Percentiles rank a stretch among this genome's conserved stretches.
phyloP scores from a whole-genome alignment of 306 rosid species.

The Glycyrrhiza uralensis region DNA sequence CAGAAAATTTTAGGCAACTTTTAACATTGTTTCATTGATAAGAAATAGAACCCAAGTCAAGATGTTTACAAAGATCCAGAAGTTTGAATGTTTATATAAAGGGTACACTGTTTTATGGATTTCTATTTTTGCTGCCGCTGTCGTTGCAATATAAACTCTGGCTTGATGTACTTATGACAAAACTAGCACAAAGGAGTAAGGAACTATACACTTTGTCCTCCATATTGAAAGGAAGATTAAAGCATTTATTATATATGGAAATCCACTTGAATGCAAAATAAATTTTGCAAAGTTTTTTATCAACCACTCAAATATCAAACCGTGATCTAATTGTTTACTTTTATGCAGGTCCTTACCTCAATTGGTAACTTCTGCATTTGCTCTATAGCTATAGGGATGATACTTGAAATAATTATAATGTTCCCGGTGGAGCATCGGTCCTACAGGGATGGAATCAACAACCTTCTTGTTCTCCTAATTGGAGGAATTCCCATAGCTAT shows the following conservation, averaged over 20 bases:
- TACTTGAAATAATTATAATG: slow-evolving; percentile 86
- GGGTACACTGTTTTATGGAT: neutral
- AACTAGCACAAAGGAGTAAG: neutral
- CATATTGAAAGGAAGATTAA: neutral
- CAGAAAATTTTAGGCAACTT: neutral
- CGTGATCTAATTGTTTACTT: neutral
- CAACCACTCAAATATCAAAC: neutral
- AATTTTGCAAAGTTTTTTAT: neutral
- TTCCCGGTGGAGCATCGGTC: slow-evolving; percentile 72
- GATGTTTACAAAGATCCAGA: neutral
- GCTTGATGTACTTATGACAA: neutral
- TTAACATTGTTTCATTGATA: neutral
- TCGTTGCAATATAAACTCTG: neutral
- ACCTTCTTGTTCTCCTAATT: slow-evolving; percentile 89
- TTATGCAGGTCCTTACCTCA: slow-evolving; percentile 74
- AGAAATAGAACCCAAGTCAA: neutral
- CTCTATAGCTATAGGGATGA: slow-evolving; percentile 85
- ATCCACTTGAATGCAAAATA: neutral
- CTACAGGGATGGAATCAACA: slow-evolving; percentile 84
- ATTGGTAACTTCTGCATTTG: slow-evolving; percentile 92
- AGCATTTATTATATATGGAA: neutral
- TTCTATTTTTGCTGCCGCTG: neutral
- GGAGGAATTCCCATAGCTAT: slow-evolving; percentile 97
- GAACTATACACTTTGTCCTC: neutral
- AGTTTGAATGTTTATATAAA: neutral